phyloP scores from a whole-genome alignment of 129 eudicot species.

The carrot (Daucus carota) region DH1_v3.0 NC_030386.2:34875501-34876000 shows the following conservation, averaged over 20 bases:
- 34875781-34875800: constrained; percentile 73
- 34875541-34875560: constrained; percentile 25
- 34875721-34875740: not conserved
- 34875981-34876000: constrained; percentile 90
- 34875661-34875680: constrained; percentile 9
- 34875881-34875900: constrained; percentile 34
- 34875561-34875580: not conserved
- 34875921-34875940: constrained; percentile 38
- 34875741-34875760: not conserved
- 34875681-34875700: constrained; percentile 8
- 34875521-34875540: constrained; percentile 18
- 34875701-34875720: constrained; percentile 12
- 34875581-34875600: not conserved
- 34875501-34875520: not conserved
- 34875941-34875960: constrained; percentile 64
- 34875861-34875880: constrained; percentile 38
- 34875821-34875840: constrained; percentile 56
- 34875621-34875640: not conserved
- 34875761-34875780: constrained; percentile 43
- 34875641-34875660: not conserved
- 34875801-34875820: constrained; percentile 64
- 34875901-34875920: constrained; percentile 40
- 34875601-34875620: not conserved
- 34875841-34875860: constrained; percentile 36
- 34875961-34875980: constrained; percentile 92